Base-by-base conservation (phyloP, 2,329 filamentous ascomycete genomes). In the Aureobasidium sp. region DNA sequence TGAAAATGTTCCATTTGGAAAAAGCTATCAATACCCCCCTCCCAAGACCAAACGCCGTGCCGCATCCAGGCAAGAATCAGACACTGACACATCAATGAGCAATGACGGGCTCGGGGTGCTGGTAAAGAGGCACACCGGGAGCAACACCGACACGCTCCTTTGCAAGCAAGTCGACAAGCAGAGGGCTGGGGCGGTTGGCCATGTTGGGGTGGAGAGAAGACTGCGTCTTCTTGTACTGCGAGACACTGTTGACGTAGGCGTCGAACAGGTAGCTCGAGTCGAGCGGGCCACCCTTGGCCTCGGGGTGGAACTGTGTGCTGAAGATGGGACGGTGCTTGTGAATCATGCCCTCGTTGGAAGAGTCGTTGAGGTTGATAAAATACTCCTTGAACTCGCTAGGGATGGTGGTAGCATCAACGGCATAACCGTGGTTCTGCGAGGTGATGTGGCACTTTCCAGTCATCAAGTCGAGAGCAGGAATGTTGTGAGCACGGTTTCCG, bases 391-490 rank as follows among this genome's bases (percentile, higher is more conserved):
- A 99, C 41, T 97, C 91, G 61, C 79, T 80, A 61, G 90, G 85
- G 44, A 99, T 82, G 12, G 91, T 96, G 64, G 83, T 82, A 6
- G 89, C 84, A 72, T 97, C 93, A 64, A 99, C 90, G 47, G 93
- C 94, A 72, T 97, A 99, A 65, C 94, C 94, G 79, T 97, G 94
- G 80, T 97, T 97, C 82, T 99, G 94, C 75, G 88, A 92, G 63
- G 93, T 97, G 76, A 97, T 97, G 81, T 97, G 93, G 85, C 94
- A 97, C 76, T 93, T 91, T 63, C 94, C 93, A 41, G 93, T 97
- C 64, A 90, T 96, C 75, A 97, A 82, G 74, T 97, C 93, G 63
- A 97, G 81, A 64, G 92, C 91, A 9, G 94, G 94, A 70, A 97
- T 97, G 82, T 99, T 99, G 83, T 97, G 94, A 20, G 92, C 94